Base-by-base conservation (phyloP, 768 basidiomycete species). In the Termitomyces sp. region DNA sequence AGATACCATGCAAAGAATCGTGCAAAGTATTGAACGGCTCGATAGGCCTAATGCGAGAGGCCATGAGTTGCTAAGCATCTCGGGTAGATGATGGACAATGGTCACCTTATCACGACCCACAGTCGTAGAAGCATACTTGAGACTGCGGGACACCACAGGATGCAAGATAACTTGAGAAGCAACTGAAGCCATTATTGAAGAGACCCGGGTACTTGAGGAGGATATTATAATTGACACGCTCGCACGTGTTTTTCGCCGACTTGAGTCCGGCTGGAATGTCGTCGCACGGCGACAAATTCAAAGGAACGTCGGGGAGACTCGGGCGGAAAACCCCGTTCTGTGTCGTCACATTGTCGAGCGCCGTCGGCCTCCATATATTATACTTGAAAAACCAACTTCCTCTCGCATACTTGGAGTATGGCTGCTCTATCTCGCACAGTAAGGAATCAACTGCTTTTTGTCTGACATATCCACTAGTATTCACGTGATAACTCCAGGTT, bases 1-100 rank as follows among this genome's bases (percentile, higher is more conserved):
- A 90, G 77, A 71, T 85, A 84, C 90, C 90, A 98, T 1, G 92
- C 87, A 61, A 92, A 83, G 69, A 98, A 86, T 43, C 95, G 86
- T 34, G 95, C 80, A 63, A 92, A 86, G 73, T 94, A 98, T 75
- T 99, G 97, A 54, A 94, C 70, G 22, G 90, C 83, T 62, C 96
- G 87, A 73, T 98, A 98, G 16, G 85, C 76, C 94, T 97, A 53
- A 41, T 14, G 24, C 52, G 27, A 56, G 46, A 1, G 42, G 4
- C n/a, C 8, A 36, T 34, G 59, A 44, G 31, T 51, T n/a, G n/a
- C n/a, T n/a, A n/a, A 42, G 14, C 36, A 26, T n/a, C 16, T 24
- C 9, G 42, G 18, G 22, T 27, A 43, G 36, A 41, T 59, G 24
- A 43, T 26, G 43, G 55, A 57, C 71, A 31, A 3, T 6, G 8